Conservation (phyloP, 2,329 filamentous ascomycete species). For the Chaetomium sp. region DNA sequence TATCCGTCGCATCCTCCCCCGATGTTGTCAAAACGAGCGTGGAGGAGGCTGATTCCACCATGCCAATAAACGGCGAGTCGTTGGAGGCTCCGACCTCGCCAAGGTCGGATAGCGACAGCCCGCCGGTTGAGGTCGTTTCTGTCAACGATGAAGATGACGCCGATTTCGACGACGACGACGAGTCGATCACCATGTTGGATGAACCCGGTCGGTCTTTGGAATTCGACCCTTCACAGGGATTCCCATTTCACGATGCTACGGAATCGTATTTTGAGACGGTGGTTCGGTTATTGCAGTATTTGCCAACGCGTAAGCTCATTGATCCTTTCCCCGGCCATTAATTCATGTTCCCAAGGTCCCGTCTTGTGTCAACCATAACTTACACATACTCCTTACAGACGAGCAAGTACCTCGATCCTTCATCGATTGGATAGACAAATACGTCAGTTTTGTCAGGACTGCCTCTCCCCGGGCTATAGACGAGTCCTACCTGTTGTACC, state of each 20-base stretch:
- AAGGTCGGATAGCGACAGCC: constrained; percentile 36
- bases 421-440: constrained; percentile 45
- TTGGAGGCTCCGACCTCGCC: constrained; percentile 31
- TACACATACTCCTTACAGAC: constrained; percentile 30
- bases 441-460: constrained; percentile 36
- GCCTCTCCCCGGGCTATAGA: constrained; percentile 32
- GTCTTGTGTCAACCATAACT: constrained; percentile 14
- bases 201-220: constrained; percentile 19
- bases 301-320: constrained; percentile 22
- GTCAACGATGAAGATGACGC: constrained; percentile 34
- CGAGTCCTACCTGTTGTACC: constrained; percentile 40
- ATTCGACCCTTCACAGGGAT: constrained; percentile 39
- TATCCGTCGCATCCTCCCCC: constrained; percentile 8
- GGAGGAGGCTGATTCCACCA: constrained; percentile 39
- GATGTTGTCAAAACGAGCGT: constrained; percentile 38
- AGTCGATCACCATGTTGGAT: constrained; percentile 23
- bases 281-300: constrained; percentile 22
- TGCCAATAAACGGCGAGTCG: constrained; percentile 25
- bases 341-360: background rate
- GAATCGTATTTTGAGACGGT: constrained; percentile 28
- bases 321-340: too few species aligned
- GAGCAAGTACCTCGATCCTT: constrained; percentile 40
- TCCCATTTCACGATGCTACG: constrained; percentile 36
- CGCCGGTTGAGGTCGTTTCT: constrained; percentile 39
- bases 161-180: constrained; percentile 19